phyloP scores from a whole-genome alignment of 139 green algal genomes.

The Pedinophyceae sp. region DNA sequence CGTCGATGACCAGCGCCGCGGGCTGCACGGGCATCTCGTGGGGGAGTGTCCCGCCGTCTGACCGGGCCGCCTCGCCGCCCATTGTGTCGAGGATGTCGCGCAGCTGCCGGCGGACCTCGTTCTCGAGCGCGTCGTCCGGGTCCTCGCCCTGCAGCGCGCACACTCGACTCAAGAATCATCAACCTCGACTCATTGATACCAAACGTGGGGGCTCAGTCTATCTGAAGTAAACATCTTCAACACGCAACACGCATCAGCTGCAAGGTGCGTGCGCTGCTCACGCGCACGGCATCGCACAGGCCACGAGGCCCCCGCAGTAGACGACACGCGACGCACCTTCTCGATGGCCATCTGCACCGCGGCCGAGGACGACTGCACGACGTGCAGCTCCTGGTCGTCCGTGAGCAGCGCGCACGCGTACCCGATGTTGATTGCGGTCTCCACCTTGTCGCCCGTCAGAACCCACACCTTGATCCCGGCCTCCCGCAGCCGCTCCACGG shows the following conservation, averaged over 20 bases:
- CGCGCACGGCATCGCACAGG: too few species aligned
- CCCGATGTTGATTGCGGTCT: conserved; percentile 53
- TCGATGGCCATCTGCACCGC: conserved; percentile 6
- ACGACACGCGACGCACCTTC: too few species aligned
- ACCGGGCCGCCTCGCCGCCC: not conserved
- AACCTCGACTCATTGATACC: too few species aligned
- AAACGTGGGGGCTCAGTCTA: too few species aligned
- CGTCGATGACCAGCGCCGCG: conserved; percentile 6
- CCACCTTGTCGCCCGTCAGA: conserved; percentile 49
- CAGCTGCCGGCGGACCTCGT: conserved; percentile 9
- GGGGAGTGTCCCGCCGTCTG: not conserved
- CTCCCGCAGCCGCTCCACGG: conserved; percentile 15
- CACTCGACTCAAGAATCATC: too few species aligned
- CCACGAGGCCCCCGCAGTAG: too few species aligned
- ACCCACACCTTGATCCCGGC: conserved; percentile 43
- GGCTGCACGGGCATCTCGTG: conserved; percentile 17
- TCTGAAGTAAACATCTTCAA: too few species aligned
- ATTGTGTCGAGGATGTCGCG: conserved; percentile 2
- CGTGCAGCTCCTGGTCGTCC: conserved; percentile 36
- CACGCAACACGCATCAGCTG: too few species aligned
- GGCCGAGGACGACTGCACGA: conserved; percentile 7
- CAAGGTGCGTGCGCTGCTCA: too few species aligned
- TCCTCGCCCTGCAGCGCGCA: too few species aligned
- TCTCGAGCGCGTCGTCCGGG: too few species aligned
- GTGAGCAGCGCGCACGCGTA: conserved; percentile 37